Conservation (phyloP, 306 rosid species). For the Cicer arietinum region DNA sequence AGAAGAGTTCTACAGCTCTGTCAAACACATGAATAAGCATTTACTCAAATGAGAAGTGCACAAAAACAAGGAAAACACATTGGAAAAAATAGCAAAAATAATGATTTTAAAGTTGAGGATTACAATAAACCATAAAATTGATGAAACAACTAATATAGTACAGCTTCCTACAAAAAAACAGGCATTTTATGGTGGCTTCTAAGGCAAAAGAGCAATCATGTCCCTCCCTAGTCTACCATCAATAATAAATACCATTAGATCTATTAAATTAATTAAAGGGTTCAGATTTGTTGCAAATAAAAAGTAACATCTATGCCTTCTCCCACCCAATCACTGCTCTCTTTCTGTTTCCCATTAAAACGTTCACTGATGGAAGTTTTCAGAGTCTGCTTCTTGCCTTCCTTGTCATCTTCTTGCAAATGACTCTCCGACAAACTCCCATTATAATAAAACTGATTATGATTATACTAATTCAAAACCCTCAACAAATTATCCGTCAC, state of each 20-base stretch:
- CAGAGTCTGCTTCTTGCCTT: too few relatives aligned
- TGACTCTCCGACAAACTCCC: constrained; percentile 91
- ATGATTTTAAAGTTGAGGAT: constrained; percentile 4
- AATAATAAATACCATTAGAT: too few relatives aligned
- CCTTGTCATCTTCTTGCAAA: constrained; percentile 44
- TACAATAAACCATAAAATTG: not conserved
- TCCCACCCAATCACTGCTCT: too few relatives aligned
- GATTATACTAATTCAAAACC: constrained; percentile 72
- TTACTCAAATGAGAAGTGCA: not conserved
- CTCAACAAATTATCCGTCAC: constrained; percentile 71
- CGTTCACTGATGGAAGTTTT: too few relatives aligned
- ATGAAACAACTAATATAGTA: constrained; percentile 7
- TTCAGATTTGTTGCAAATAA: too few relatives aligned
- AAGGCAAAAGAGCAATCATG: too few relatives aligned
- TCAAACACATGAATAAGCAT: constrained; percentile 42
- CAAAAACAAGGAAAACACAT: constrained; percentile 2
- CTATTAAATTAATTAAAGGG: too few relatives aligned
- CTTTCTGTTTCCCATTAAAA: too few relatives aligned
- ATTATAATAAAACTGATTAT: constrained; percentile 72
- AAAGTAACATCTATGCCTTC: too few relatives aligned
- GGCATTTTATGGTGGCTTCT: not conserved
- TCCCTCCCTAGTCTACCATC: too few relatives aligned
- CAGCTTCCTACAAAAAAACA: not conserved
- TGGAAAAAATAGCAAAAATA: constrained; percentile 15
- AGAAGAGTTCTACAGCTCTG: constrained; percentile 85